Base-by-base conservation (phyloP, 352 stramenopile species). In the Phytopythium chamaehyphon region DNA sequence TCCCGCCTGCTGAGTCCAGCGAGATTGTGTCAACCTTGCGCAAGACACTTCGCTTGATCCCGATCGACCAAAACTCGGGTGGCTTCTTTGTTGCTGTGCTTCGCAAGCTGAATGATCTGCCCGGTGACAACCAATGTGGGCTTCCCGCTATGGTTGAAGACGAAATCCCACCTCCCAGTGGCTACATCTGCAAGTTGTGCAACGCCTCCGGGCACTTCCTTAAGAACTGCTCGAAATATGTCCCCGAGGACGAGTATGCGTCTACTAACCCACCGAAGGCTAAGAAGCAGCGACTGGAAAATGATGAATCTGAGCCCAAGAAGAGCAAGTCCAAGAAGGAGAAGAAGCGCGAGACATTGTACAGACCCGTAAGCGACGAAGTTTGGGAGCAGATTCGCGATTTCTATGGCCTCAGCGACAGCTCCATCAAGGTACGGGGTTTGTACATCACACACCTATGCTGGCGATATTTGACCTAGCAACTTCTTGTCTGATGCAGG, bases 41-140 rank as follows among this genome's bases (percentile, higher is more conserved):
- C 49, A 82, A 90, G 50, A 98, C 96, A 40, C 73, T 97, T 61
- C 88, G 97, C 11, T 74, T 99, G 21, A 82, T 99, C 39, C 97
- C 97, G 1, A 98, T 98, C 33, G 95, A 99, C 64, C 88, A 98
- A 55, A 95, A 99, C 66, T 98, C 96, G 6, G 97, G 96, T 35
- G 97, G 97, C 5, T 99, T 99, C 66, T 99, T 99, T 66, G 86
- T 99, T 38, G 89, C 91, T n/a, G 81, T 99, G 28, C 78, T 99
- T 22, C 65, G 76, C 36, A 98, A 98, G 52, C 56, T 68, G 31
- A 54, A 53, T 3, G 61, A 92, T 42, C 56, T 92, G 24, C 83
- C 83, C 2, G 74, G 76, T 10, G 66, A 67, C 15, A 60, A 72
- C 3, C 78, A 90, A 53, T 43, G 71, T 47, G 77, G 81, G 21